A percentile compares a stretch with the other conserved stretches of the same genome.
Evolutionary conservation across 2,329 filamentous ascomycete species (phyloP).

Genomic region (Fusarium caatingaense): DNA sequence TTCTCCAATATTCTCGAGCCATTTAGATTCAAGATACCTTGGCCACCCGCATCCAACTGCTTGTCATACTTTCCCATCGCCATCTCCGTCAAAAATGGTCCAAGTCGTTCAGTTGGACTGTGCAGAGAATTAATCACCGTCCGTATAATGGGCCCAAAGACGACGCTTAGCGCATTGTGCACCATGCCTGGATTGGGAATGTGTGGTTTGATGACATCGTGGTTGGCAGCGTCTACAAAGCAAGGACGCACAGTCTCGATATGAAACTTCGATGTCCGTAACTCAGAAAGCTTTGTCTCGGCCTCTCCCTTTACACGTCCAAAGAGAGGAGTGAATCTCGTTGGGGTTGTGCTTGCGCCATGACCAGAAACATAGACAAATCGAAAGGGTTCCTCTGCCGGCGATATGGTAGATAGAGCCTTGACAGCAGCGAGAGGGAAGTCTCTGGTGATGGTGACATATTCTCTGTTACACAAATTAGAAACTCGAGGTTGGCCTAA

Average conservation of each 20-base stretch:
- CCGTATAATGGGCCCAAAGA: constrained; percentile 8
- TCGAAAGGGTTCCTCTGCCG: constrained; percentile 25
- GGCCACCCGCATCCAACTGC: neutral
- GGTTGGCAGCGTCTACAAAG: constrained; percentile 26
- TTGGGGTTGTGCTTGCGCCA: constrained; percentile 17
- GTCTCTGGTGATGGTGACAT: constrained; percentile 32
- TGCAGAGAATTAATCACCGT: constrained; percentile 8
- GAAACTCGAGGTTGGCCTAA: neutral
- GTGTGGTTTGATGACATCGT: constrained; percentile 24
- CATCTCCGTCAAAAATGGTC: constrained; percentile 24
- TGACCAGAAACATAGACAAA: constrained; percentile 34
- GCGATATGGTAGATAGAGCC: constrained; percentile 22
- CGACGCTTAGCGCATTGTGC: neutral
- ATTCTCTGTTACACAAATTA: constrained; percentile 13
- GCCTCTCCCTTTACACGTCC: constrained; percentile 34
- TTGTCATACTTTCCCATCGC: constrained; percentile 34
- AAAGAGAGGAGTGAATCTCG: constrained; percentile 21
- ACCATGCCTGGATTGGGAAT: constrained; percentile 21
- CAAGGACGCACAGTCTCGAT: constrained; percentile 29
- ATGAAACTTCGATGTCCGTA: constrained; percentile 12
- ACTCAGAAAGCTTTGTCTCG: constrained; percentile 20
- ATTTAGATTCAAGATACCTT: constrained; percentile 17
- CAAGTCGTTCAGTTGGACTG: constrained; percentile 31
- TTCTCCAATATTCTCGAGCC: constrained; percentile 34
- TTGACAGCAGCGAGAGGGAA: constrained; percentile 28